These are phyloP conservation scores for Helminthosporium solani DNA, from an alignment of 2,329 filamentous ascomycete genomes.

Conservation along the genomic window DNA sequence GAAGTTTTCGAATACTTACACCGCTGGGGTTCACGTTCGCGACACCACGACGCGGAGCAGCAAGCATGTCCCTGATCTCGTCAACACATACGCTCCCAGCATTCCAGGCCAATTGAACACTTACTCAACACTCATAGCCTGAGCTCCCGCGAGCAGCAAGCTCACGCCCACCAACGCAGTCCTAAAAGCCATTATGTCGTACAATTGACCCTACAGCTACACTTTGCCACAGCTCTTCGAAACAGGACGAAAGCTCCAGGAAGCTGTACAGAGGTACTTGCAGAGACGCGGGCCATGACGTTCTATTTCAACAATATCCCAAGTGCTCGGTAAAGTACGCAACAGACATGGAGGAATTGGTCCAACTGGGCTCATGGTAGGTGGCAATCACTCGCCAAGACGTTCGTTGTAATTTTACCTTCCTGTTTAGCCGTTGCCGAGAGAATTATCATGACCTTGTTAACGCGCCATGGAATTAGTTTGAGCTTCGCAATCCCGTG, in stretches of 20 bases:
- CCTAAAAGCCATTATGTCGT: conserved; percentile 30
- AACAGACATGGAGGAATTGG: neutral
- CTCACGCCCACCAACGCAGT: conserved; percentile 24
- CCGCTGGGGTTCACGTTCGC: conserved; percentile 36
- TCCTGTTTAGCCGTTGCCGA: conserved; percentile 9
- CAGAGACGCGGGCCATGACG: conserved; percentile 5
- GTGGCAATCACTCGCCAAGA: neutral
- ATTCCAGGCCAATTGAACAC: too few species aligned
- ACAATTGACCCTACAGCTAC: conserved; percentile 6
- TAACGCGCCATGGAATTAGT: neutral
- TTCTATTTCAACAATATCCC: conserved; percentile 17
- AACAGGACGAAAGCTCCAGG: neutral
- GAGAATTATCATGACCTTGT: neutral
- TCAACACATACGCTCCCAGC: conserved; percentile 1
- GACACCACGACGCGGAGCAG: conserved; percentile 33
- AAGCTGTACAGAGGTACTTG: neutral
- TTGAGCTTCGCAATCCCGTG: neutral
- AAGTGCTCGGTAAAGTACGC: neutral
- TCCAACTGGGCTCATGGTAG: neutral
- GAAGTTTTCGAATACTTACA: conserved; percentile 16
- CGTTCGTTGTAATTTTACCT: conserved; percentile 1
- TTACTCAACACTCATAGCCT: conserved; percentile 31
- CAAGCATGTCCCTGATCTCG: conserved; percentile 18
- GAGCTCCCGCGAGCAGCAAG: conserved; percentile 27
- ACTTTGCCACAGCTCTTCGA: neutral